Base-by-base conservation (phyloP, 768 basidiomycete genomes). In the Amanita brunnescens region DNA sequence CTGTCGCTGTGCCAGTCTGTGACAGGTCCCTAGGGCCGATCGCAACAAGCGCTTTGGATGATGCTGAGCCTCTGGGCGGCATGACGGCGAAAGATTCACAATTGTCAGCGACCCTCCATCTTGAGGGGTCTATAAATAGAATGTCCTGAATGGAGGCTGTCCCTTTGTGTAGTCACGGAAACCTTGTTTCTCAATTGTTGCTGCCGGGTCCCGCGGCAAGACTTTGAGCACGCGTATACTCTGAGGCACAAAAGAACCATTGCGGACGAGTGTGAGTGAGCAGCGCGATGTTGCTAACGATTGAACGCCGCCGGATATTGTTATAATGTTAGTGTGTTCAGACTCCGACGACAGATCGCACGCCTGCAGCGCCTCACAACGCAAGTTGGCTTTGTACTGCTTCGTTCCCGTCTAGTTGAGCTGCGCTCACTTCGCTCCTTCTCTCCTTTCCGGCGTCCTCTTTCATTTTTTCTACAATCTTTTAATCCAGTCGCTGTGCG, bases 21-120 rank as follows among this genome's bases (percentile, higher is more conserved):
- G 69, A 63, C 32, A 86, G 67, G 44, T 82, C 71, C 54, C 72
- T 70, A 10, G 77, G 74, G n/a, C 83, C 83, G 10, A 75, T 67
- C 1, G 73, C 61, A 21, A 87, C 70, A 40, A 87, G 71, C 24
- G 74, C 79, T 51, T 67, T 74, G 30, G 72, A 66, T 13, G 16
- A n/a, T 6, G 24, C 20, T 18, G 45, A 37, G n/a, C 14, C 34
- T 18, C 10, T 14, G 9, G 47, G 10, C n/a, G 39, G 32, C 38
- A 39, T 49, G 38, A 5, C 14, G 24, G 26, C 2, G 26, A 30
- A 26, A 49, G 14, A 49, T 41, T 39, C 18, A 37, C 30, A 48
- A 29, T 9, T 5, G 16, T 9, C 24, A 18, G n/a, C 21, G 29
- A 34, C 23, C 10, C 26, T 7, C 20, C 18, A 21, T 40, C 9